A percentile compares a stretch with the other conserved stretches of the same genome.
Evolutionary conservation across 2,329 filamentous ascomycete genomes (phyloP).

Genomic region (Cercospora brassicicola): DNA sequence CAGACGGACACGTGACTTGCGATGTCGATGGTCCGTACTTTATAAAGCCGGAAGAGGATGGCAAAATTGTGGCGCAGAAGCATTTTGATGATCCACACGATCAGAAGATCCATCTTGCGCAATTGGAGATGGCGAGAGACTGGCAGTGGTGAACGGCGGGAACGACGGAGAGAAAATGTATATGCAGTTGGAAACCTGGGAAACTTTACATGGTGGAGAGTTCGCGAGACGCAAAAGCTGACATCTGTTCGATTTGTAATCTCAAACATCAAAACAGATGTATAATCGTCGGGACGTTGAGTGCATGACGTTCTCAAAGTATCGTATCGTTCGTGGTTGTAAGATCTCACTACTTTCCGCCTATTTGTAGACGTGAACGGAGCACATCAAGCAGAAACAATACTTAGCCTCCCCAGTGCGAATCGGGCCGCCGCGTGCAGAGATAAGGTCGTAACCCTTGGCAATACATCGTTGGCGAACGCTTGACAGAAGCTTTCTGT

Average conservation of each 20-base stretch:
- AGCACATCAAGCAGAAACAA: background rate
- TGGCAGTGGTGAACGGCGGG: conserved; percentile 19
- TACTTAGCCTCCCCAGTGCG: background rate
- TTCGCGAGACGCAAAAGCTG: background rate
- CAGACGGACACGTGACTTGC: conserved; percentile 24
- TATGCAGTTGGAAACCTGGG: background rate
- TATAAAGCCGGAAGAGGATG: conserved; percentile 28
- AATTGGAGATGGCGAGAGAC: conserved; percentile 28
- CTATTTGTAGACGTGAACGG: background rate
- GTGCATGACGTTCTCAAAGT: background rate
- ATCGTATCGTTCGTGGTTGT: background rate
- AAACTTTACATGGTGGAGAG: background rate
- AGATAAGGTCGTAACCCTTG: background rate
- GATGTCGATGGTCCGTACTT: conserved; percentile 29
- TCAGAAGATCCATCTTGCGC: conserved; percentile 26
- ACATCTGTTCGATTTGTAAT: background rate
- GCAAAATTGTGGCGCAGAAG: conserved; percentile 23
- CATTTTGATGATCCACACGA: conserved; percentile 20
- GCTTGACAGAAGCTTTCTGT: background rate
- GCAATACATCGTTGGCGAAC: background rate
- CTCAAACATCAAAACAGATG: background rate
- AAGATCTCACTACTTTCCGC: background rate
- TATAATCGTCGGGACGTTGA: background rate
- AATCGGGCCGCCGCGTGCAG: background rate
- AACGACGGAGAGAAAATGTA: background rate